Conservation (phyloP, 2,329 filamentous ascomycete genomes). For the Apiospora phragmitis region DNA sequence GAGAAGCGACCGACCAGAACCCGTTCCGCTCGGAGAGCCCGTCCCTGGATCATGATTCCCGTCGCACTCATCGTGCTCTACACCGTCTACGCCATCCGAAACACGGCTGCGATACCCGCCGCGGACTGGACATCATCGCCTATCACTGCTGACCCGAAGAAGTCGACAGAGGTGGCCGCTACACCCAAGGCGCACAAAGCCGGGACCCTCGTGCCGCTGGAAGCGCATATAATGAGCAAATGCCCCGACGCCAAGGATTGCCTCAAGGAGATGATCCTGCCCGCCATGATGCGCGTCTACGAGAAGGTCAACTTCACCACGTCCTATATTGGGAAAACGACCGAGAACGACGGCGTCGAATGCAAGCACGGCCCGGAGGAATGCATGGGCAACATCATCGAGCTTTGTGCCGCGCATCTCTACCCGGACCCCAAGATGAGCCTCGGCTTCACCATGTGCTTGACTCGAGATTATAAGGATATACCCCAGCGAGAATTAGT, state of each 20-base stretch:
- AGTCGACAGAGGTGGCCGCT: constrained; percentile 12
- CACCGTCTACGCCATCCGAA: constrained; percentile 20
- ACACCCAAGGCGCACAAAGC: constrained; percentile 10
- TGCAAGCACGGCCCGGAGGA: constrained; percentile 90
- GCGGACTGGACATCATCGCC: not conserved
- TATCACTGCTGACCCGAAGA: constrained; percentile 14
- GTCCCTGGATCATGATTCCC: constrained; percentile 23
- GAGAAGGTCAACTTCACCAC: constrained; percentile 89
- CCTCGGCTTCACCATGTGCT: constrained; percentile 91
- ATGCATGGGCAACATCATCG: constrained; percentile 90
- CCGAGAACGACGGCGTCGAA: constrained; percentile 76
- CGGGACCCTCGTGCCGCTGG: constrained; percentile 66
- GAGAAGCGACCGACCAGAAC: constrained; percentile 28
- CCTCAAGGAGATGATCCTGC: constrained; percentile 76
- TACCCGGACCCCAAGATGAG: constrained; percentile 85
- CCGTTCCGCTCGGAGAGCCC: constrained; percentile 27
- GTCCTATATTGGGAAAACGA: constrained; percentile 83
- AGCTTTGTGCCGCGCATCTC: constrained; percentile 82
- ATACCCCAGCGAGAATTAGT: constrained; percentile 81
- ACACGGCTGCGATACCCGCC: not conserved
- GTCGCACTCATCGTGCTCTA: constrained; percentile 25
- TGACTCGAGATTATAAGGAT: constrained; percentile 70
- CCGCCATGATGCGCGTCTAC: constrained; percentile 78
- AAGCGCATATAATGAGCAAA: constrained; percentile 97
- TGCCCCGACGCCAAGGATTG: constrained; percentile 91